Evolutionary conservation across 129 eudicot genomes (phyloP).

Genomic region (Kitagawia praeruptora): DNA sequence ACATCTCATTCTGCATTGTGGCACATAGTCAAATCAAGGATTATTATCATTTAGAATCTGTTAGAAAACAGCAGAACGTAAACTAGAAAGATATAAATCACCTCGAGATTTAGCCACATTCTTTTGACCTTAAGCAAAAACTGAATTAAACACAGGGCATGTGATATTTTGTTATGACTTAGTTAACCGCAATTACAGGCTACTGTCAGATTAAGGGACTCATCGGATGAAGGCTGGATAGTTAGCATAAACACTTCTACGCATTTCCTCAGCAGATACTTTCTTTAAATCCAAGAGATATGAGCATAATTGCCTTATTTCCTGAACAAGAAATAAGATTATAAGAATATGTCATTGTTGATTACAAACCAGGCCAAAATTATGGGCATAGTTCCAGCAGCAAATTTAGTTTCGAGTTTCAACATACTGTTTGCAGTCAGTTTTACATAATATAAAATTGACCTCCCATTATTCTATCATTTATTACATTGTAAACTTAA

Average conservation of each 20-base stretch:
- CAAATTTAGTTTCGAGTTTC: not conserved
- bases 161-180: not conserved
- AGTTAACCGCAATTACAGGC: not conserved
- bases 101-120: too few species aligned
- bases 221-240: slow-evolving; percentile 95
- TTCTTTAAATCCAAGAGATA: slow-evolving; percentile 88
- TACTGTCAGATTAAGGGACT: slow-evolving; percentile 17
- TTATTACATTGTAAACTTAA: not conserved
- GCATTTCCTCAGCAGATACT: slow-evolving; percentile 99
- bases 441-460: not conserved
- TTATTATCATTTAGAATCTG: too few species aligned
- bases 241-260: slow-evolving; percentile 96
- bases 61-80: too few species aligned
- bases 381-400: not conserved
- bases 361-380: not conserved
- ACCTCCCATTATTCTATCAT: not conserved
- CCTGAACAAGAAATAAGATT: slow-evolving; percentile 36
- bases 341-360: not conserved
- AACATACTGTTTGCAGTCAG: not conserved
- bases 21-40: too few species aligned
- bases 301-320: slow-evolving; percentile 88
- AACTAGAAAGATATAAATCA: too few species aligned
- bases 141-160: not conserved
- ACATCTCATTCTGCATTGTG: too few species aligned
- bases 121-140: too few species aligned